Percentiles rank a stretch among this genome's conserved stretches.
Conservation (phyloP, 805 yeast species). For the Spathaspora boniae region DNA sequence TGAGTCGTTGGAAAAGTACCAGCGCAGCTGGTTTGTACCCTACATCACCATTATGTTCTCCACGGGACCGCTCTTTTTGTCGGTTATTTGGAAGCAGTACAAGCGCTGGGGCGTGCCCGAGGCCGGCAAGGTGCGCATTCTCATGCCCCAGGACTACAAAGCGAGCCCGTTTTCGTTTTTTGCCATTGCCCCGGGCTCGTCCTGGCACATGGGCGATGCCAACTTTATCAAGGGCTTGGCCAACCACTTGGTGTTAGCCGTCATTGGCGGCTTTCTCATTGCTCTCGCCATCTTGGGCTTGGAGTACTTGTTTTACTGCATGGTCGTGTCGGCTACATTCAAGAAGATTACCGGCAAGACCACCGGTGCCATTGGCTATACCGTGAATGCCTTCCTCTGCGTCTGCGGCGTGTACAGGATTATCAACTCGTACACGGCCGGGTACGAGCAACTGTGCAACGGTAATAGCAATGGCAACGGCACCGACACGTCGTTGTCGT, state of each 20-base stretch:
- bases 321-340: constrained; percentile 29
- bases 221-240: constrained; percentile 69
- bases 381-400: constrained; percentile 5
- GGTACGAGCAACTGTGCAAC: background rate
- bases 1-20: constrained; percentile 57
- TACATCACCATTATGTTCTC: constrained; percentile 90
- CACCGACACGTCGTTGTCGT: too few relatives aligned
- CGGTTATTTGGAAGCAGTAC: constrained; percentile 84
- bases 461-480: background rate
- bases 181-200: constrained; percentile 74
- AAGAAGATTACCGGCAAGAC: constrained; percentile 18
- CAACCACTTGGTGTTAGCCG: constrained; percentile 69
- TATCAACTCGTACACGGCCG: background rate
- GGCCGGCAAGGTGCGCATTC: constrained; percentile 61
- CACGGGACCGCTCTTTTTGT: constrained; percentile 86
- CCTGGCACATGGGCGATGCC: constrained; percentile 93
- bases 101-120: constrained; percentile 75
- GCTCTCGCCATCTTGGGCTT: constrained; percentile 40
- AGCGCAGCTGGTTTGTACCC: constrained; percentile 74
- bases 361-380: constrained; percentile 4
- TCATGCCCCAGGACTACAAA: constrained; percentile 73
- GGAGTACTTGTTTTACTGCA: constrained; percentile 39
- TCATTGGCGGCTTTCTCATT: constrained; percentile 62
- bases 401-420: too few relatives aligned
- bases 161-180: constrained; percentile 61